Conservation (phyloP, 805 yeast species). For the Ogataea pini region DNA sequence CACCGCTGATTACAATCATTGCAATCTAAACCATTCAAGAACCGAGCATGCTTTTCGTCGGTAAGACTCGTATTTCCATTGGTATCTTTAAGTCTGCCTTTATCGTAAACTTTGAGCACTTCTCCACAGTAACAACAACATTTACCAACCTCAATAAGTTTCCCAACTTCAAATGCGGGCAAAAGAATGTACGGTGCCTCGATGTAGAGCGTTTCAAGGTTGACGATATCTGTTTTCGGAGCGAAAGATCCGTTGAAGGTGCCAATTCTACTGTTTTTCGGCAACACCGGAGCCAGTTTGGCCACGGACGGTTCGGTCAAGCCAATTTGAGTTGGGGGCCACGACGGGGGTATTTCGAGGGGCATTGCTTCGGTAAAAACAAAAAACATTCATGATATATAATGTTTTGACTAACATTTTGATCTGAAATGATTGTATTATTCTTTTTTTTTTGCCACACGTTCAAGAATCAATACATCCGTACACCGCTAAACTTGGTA, state of each 20-base stretch:
- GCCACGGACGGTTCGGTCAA: neutral
- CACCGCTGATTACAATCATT: constrained; percentile 31
- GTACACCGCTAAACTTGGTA: neutral
- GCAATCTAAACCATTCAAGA: constrained; percentile 35
- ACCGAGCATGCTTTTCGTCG: constrained; percentile 31
- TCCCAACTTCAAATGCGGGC: constrained; percentile 28
- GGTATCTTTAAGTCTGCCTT: constrained; percentile 29
- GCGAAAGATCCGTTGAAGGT: constrained; percentile 14
- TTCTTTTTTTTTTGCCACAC: neutral
- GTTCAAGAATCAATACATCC: neutral
- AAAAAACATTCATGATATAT: too few relatives aligned
- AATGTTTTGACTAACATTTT: too few relatives aligned
- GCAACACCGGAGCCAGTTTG: constrained; percentile 8
- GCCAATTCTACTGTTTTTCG: constrained; percentile 15
- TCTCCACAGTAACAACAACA: constrained; percentile 36
- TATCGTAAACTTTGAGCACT: constrained; percentile 34
- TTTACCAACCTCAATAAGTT: constrained; percentile 32
- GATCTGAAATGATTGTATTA: neutral
- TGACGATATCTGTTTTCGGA: constrained; percentile 9
- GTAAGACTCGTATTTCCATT: constrained; percentile 13
- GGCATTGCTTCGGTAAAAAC: constrained; percentile 11
- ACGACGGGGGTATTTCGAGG: constrained; percentile 18
- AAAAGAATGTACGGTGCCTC: constrained; percentile 35
- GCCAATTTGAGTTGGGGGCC: neutral
- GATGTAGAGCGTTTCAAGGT: constrained; percentile 25